Evolutionary conservation across 129 eudicot species (phyloP).

Genomic region (Centrapalus pauciflorus): DNA sequence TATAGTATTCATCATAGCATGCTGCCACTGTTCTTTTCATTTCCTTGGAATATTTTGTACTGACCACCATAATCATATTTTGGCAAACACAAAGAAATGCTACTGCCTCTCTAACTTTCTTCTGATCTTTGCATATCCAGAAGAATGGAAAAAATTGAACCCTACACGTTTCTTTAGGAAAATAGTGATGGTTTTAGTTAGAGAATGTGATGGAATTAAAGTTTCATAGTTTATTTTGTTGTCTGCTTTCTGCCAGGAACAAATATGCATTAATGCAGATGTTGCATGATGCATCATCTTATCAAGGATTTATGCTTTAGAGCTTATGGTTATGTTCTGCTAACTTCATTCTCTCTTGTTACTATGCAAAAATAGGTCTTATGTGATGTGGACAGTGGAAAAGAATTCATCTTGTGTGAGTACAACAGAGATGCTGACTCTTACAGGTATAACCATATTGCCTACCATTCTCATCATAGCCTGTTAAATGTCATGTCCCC

Average conservation of each 20-base stretch:
- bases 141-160: not conserved
- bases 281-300: not conserved
- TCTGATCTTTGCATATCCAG: not conserved
- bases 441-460: slow-evolving; percentile 60
- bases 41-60: not conserved
- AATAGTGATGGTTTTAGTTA: not conserved
- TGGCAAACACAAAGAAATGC: not conserved
- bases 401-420: slow-evolving; percentile 88
- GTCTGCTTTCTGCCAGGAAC: not conserved
- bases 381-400: slow-evolving; percentile 70
- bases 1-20: not conserved
- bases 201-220: not conserved
- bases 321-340: not conserved
- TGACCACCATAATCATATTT: not conserved
- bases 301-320: not conserved
- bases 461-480: not conserved
- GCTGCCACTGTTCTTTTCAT: not conserved
- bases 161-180: not conserved
- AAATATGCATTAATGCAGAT: not conserved
- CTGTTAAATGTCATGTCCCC: not conserved
- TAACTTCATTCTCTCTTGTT: not conserved
- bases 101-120: not conserved
- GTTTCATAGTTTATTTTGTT: not conserved
- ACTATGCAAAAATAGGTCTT: slow-evolving; percentile 60
- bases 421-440: slow-evolving; percentile 99